Conservation (phyloP, 805 yeast genomes). For the Cephaloascus albidus region DNA sequence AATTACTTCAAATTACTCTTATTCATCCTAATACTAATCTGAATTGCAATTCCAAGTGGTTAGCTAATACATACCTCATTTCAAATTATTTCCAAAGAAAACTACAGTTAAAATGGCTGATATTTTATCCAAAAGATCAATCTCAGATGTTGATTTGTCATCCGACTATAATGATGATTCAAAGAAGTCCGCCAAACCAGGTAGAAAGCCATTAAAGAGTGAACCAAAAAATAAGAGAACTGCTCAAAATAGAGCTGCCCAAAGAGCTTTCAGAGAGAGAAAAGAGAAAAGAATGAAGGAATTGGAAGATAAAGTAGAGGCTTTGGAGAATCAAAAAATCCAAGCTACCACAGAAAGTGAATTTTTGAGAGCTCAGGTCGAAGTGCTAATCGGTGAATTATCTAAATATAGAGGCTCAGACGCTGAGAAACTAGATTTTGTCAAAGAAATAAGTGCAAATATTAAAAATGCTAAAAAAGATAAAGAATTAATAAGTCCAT, state of each 20-base stretch:
- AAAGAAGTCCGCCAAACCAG: slow-evolving; percentile 49
- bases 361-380: slow-evolving; percentile 67
- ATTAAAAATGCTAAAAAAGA: no score
- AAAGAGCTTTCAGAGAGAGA: slow-evolving; percentile 91
- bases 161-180: slow-evolving; percentile 4
- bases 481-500: background rate
- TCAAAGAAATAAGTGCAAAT: background rate
- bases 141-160: background rate
- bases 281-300: slow-evolving; percentile 84
- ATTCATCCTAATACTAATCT: background rate
- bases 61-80: background rate
- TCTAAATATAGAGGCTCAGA: slow-evolving; percentile 40
- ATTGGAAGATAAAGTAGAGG: slow-evolving; percentile 66
- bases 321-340: slow-evolving; percentile 63
- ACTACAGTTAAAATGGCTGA: background rate
- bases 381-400: slow-evolving; percentile 63
- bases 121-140: background rate
- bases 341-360: slow-evolving; percentile 65
- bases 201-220: slow-evolving; percentile 69
- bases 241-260: slow-evolving; percentile 98
- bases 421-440: slow-evolving; percentile 8
- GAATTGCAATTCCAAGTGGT: background rate
- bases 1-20: no score
- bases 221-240: slow-evolving; percentile 87
- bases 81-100: background rate